Percentiles rank a stretch among this genome's conserved stretches.
Evolutionary conservation across 2,329 filamentous ascomycete species (phyloP).

Genomic region (Fusarium paranaense): DNA sequence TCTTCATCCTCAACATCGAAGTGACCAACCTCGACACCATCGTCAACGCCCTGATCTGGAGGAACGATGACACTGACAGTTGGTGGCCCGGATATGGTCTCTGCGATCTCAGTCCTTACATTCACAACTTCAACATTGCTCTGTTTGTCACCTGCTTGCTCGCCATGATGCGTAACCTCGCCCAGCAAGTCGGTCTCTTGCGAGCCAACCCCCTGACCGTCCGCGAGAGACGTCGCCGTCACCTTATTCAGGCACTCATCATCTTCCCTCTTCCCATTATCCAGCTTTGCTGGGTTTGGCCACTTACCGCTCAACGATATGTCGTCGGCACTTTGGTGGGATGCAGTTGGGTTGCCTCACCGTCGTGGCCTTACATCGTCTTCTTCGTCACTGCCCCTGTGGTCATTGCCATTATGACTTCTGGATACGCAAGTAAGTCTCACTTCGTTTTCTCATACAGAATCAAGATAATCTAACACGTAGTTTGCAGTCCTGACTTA

Average conservation of each 20-base stretch:
- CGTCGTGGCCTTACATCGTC: conserved; percentile 60
- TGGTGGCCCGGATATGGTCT: conserved; percentile 66
- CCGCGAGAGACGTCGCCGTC: conserved; percentile 56
- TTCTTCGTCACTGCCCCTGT: conserved; percentile 62
- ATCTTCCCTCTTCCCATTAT: conserved; percentile 66
- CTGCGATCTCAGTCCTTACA: conserved; percentile 65
- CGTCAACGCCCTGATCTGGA: conserved; percentile 66
- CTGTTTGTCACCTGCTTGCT: conserved; percentile 64
- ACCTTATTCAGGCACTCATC: conserved; percentile 62
- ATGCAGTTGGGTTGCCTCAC: conserved; percentile 58
- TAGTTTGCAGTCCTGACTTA: conserved; percentile 57
- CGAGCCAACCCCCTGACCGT: conserved; percentile 54
- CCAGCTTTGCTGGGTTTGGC: conserved; percentile 61
- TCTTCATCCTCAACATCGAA: conserved; percentile 60
- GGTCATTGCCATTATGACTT: conserved; percentile 56
- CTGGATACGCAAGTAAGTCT: conserved; percentile 62
- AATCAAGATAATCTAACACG: not conserved
- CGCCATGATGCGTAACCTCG: conserved; percentile 66
- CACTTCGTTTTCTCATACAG: not conserved
- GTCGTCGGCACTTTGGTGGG: conserved; percentile 62
- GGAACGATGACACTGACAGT: conserved; percentile 58
- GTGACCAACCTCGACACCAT: conserved; percentile 61
- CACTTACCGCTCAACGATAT: conserved; percentile 61
- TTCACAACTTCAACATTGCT: conserved; percentile 59
- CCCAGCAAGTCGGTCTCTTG: conserved; percentile 60